phyloP scores from a whole-genome alignment of 208 protist genomes.

The Acanthamoeba divionensis region DNA sequence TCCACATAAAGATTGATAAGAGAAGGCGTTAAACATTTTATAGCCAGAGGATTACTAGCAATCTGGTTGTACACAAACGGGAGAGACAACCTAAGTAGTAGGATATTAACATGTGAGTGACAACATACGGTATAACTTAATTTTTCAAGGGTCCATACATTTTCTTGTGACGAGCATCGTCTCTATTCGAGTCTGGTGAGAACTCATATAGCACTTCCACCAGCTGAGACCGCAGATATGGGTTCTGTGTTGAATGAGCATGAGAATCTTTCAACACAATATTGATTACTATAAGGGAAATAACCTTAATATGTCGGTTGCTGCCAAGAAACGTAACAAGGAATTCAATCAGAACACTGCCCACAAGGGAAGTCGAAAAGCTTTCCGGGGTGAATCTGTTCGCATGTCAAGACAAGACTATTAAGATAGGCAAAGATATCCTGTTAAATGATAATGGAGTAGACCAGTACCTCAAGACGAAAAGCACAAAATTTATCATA shows the following conservation, averaged over 20 bases:
- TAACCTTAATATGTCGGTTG: constrained; percentile 12
- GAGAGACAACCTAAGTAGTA: not conserved
- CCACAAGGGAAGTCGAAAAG: not conserved
- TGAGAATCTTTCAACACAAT: not conserved
- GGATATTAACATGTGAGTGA: not conserved
- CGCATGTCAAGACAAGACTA: not conserved
- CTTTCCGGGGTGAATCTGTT: constrained; percentile 3
- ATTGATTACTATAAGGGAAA: not conserved
- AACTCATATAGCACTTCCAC: constrained; percentile 52
- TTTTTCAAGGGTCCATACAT: not conserved
- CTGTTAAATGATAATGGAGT: not conserved
- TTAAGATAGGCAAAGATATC: not conserved
- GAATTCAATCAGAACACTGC: constrained; percentile 13
- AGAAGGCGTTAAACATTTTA: not conserved
- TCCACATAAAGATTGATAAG: constrained; percentile 48
- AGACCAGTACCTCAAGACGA: not conserved
- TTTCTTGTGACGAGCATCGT: not conserved
- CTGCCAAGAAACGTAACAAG: constrained; percentile 36
- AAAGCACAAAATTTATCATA: constrained; percentile 41
- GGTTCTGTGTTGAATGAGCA: not conserved
- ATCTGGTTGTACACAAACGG: constrained; percentile 38
- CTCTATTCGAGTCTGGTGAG: constrained; percentile 9
- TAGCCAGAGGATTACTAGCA: not conserved
- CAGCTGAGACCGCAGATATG: constrained; percentile 16
- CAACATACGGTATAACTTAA: not conserved